phyloP scores from a whole-genome alignment of 352 stramenopile species.

The Phytopythium helicoides region DNA sequence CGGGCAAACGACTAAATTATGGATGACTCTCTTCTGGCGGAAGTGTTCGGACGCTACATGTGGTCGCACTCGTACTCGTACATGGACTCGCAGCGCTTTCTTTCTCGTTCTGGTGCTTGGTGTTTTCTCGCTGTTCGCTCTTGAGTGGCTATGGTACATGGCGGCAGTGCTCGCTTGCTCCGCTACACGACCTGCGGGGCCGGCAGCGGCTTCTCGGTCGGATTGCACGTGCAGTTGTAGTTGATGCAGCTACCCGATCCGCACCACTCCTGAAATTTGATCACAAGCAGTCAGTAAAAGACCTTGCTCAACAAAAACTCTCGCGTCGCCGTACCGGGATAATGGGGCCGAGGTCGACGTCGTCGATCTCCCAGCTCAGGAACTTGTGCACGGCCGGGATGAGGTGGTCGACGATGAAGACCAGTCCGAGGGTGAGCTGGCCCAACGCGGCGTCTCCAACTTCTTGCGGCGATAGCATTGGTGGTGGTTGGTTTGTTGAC shows the following conservation, averaged over 20 bases:
- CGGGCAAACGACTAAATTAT: no score
- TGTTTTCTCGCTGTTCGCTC: no score
- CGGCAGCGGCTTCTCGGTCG: constrained; percentile 1
- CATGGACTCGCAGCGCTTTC: no score
- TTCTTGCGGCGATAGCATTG: constrained; percentile 33
- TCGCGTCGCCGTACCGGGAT: constrained; percentile 13
- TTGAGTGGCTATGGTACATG: no score
- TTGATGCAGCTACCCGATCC: constrained; percentile 9
- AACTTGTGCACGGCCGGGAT: constrained; percentile 43
- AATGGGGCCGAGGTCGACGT: constrained; percentile 28
- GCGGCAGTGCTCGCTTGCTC: neutral
- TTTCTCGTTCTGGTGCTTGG: no score
- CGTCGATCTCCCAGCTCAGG: constrained; percentile 39
- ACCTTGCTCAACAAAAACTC: neutral
- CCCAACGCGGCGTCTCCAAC: constrained; percentile 34
- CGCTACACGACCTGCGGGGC: constrained; percentile 1
- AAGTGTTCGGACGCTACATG: no score
- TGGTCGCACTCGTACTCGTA: no score
- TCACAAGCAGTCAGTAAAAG: neutral
- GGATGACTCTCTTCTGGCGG: no score
- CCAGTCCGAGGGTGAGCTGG: constrained; percentile 26
- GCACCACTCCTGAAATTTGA: constrained; percentile 12
- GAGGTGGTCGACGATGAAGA: constrained; percentile 41
- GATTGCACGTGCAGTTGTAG: neutral
- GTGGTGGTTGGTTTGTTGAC: no score